phyloP scores from a whole-genome alignment of 2,329 filamentous ascomycete species.

The Calonectria pseudoreteaudii region DNA sequence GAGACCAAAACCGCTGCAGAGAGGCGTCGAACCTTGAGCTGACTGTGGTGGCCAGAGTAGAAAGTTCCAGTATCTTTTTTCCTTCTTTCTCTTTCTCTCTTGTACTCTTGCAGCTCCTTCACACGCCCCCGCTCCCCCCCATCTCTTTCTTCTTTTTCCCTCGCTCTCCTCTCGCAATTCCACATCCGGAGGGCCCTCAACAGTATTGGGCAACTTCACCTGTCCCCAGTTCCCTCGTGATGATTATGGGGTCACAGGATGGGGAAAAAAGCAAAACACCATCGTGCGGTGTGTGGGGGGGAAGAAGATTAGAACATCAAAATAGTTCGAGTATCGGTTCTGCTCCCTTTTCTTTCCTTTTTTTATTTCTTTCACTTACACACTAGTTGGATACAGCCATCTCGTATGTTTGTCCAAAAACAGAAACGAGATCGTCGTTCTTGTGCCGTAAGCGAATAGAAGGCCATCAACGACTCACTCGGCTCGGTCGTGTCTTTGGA shows the following conservation, averaged over 20 bases:
- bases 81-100: background rate
- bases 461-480: background rate
- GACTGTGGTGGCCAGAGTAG: background rate
- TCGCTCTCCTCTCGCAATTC: background rate
- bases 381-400: background rate
- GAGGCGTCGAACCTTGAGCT: conserved; percentile 6
- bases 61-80: background rate
- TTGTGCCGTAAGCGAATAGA: background rate
- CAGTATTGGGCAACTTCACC: background rate
- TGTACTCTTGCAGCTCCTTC: background rate
- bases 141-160: background rate
- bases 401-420: background rate
- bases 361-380: background rate
- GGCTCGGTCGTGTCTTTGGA: background rate
- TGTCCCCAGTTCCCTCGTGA: background rate
- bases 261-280: background rate
- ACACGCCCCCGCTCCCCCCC: background rate
- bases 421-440: background rate
- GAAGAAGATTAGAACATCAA: background rate
- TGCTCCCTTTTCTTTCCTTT: background rate
- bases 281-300: background rate
- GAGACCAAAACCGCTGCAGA: conserved; percentile 2
- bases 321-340: background rate
- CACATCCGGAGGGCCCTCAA: background rate
- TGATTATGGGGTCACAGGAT: conserved; percentile 1